phyloP scores from a whole-genome alignment of 2,329 filamentous ascomycete species.

The Sporothrix humicola region DNA sequence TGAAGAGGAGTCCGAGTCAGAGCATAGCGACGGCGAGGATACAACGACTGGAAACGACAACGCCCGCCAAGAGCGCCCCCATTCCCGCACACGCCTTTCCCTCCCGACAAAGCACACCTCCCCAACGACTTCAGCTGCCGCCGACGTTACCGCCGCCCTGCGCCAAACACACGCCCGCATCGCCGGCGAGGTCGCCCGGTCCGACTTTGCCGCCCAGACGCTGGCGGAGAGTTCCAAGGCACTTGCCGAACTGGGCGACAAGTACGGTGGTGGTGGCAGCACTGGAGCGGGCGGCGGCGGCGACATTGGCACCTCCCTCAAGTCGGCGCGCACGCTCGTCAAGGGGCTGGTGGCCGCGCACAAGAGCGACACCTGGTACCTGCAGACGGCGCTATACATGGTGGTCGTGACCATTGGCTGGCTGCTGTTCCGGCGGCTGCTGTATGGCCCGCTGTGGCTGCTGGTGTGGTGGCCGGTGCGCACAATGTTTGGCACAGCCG shows the following conservation, averaged over 20 bases:
- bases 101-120: conserved; percentile 59
- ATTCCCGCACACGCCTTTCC: conserved; percentile 34
- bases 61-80: neutral
- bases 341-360: conserved; percentile 81
- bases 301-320: conserved; percentile 76
- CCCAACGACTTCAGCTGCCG: conserved; percentile 75
- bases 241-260: conserved; percentile 78
- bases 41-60: conserved; percentile 18
- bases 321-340: conserved; percentile 75
- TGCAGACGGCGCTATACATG: conserved; percentile 87
- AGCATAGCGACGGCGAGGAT: conserved; percentile 41
- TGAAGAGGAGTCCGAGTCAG: conserved; percentile 37
- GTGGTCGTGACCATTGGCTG: conserved; percentile 78
- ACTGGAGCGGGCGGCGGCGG: conserved; percentile 73
- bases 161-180: conserved; percentile 87
- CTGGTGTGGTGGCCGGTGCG: conserved; percentile 74
- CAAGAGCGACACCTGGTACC: conserved; percentile 98
- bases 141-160: conserved; percentile 82
- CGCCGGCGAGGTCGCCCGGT: conserved; percentile 80
- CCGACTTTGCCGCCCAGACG: conserved; percentile 88
- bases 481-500: conserved; percentile 59
- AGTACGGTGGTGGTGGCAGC: conserved; percentile 72
- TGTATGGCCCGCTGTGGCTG: conserved; percentile 93
- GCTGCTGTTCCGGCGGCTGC: conserved; percentile 80
- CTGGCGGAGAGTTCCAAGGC: conserved; percentile 83